These are phyloP conservation scores for Alternaria gaisen DNA, from an alignment of 2,329 filamentous ascomycete genomes.

Conservation along the genomic window DNA sequence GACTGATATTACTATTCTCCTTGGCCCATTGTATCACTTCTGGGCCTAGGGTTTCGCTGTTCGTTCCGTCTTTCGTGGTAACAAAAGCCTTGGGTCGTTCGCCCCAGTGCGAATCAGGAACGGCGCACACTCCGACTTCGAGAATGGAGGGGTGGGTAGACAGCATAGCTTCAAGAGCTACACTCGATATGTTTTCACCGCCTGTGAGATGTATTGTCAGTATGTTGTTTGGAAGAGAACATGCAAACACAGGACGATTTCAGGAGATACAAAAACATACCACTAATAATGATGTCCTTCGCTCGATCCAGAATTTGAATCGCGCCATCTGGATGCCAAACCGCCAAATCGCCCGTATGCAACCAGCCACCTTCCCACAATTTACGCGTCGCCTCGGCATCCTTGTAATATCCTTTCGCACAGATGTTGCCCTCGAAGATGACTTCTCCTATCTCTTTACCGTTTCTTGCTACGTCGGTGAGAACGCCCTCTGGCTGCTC, in stretches of 20 bases:
- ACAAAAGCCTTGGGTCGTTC: conserved; percentile 95
- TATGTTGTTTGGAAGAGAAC: not conserved
- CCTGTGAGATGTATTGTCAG: conserved; percentile 59
- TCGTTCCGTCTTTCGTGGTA: conserved; percentile 69
- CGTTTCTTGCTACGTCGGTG: conserved; percentile 73
- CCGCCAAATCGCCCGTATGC: conserved; percentile 91
- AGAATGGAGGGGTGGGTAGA: conserved; percentile 87
- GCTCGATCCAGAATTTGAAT: conserved; percentile 92
- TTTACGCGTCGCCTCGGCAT: conserved; percentile 83
- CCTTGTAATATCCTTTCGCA: conserved; percentile 90
- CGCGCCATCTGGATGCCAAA: conserved; percentile 90
- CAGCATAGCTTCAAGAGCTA: conserved; percentile 90
- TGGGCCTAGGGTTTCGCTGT: conserved; percentile 67
- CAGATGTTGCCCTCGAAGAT: conserved; percentile 93
- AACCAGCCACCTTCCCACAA: conserved; percentile 86
- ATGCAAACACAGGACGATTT: not conserved
- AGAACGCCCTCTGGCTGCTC: conserved; percentile 73
- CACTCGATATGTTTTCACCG: conserved; percentile 95
- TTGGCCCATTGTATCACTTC: conserved; percentile 89
- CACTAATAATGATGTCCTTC: conserved; percentile 98
- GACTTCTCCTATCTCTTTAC: conserved; percentile 82
- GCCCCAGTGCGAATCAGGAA: conserved; percentile 90
- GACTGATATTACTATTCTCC: conserved; percentile 79
- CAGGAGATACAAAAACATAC: conserved; percentile 56
- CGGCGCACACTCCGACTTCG: conserved; percentile 89